These are phyloP conservation scores for Phytophthora pini DNA, from an alignment of 352 stramenopile species.

Conservation along the genomic window DNA sequence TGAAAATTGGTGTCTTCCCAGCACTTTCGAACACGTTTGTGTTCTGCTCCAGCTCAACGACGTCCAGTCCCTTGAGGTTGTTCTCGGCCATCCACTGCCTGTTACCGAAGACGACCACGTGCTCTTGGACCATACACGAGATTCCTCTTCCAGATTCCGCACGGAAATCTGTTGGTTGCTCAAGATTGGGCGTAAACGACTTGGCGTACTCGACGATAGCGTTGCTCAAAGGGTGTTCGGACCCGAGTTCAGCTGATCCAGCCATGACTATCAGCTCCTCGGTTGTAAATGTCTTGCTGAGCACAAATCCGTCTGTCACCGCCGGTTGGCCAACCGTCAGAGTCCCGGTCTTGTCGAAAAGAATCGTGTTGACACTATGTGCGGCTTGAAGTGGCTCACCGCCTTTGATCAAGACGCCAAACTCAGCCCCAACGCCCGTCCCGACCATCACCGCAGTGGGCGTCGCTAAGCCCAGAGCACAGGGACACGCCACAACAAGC, in stretches of 20 bases:
- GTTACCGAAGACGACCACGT: constrained; percentile 90
- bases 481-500: constrained; percentile 98
- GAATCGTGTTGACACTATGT: constrained; percentile 91
- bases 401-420: constrained; percentile 98
- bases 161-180: constrained; percentile 72
- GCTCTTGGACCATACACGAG: constrained; percentile 60
- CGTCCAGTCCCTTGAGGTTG: constrained; percentile 53
- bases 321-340: constrained; percentile 91
- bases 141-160: constrained; percentile 89
- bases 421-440: constrained; percentile 94
- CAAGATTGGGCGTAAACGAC: constrained; percentile 62
- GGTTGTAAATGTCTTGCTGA: constrained; percentile 62
- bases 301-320: constrained; percentile 76
- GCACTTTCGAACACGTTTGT: constrained; percentile 68
- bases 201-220: constrained; percentile 91
- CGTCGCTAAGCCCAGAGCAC: constrained; percentile 97
- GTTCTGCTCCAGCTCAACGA: constrained; percentile 55
- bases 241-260: constrained; percentile 90
- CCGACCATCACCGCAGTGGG: constrained; percentile 98
- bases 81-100: constrained; percentile 85
- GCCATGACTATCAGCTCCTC: constrained; percentile 81
- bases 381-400: constrained; percentile 90
- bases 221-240: constrained; percentile 94
- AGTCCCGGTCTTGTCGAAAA: constrained; percentile 99
- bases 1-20: constrained; percentile 94